phyloP scores from a whole-genome alignment of 2,329 filamentous ascomycete genomes.

The Phoma sp. region DNA sequence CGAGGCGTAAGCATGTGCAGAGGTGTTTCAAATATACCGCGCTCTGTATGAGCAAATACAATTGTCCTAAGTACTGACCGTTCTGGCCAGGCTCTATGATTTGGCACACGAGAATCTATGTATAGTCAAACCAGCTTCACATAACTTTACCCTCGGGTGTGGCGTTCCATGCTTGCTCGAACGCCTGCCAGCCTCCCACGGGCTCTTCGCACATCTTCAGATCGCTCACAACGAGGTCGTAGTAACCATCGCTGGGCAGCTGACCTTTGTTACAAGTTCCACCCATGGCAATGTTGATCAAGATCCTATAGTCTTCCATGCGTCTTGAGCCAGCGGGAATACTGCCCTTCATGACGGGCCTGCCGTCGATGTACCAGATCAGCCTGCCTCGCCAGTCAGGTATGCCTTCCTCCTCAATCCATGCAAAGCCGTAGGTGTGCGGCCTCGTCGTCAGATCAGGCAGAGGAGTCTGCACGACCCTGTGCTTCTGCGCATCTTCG shows the following conservation, averaged over 20 bases:
- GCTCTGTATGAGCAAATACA: too few species aligned
- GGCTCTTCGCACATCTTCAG: conserved; percentile 61
- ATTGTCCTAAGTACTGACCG: too few species aligned
- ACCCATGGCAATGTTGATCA: conserved; percentile 68
- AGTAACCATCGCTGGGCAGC: conserved; percentile 59
- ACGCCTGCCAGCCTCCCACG: conserved; percentile 61
- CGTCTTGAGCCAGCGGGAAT: conserved; percentile 61
- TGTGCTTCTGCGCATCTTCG: conserved; percentile 63
- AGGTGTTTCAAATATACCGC: too few species aligned
- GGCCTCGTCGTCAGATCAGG: conserved; percentile 55
- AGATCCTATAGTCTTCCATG: conserved; percentile 62
- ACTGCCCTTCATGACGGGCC: conserved; percentile 62
- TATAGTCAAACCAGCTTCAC: too few species aligned
- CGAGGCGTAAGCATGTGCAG: too few species aligned
- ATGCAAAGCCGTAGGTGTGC: conserved; percentile 63
- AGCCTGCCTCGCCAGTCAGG: conserved; percentile 54
- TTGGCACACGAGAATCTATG: too few species aligned
- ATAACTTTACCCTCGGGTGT: conserved; percentile 44
- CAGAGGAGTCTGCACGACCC: conserved; percentile 60
- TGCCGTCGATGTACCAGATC: conserved; percentile 66
- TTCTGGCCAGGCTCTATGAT: too few species aligned
- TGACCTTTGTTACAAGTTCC: conserved; percentile 63
- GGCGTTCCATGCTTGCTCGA: conserved; percentile 58
- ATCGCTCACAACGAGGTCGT: conserved; percentile 63
- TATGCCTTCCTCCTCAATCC: conserved; percentile 56